Percentiles rank a stretch among this genome's conserved stretches.
These are phyloP conservation scores for Calendula officinalis DNA, from an alignment of 129 eudicot genomes.

Conservation along the genomic window DNA sequence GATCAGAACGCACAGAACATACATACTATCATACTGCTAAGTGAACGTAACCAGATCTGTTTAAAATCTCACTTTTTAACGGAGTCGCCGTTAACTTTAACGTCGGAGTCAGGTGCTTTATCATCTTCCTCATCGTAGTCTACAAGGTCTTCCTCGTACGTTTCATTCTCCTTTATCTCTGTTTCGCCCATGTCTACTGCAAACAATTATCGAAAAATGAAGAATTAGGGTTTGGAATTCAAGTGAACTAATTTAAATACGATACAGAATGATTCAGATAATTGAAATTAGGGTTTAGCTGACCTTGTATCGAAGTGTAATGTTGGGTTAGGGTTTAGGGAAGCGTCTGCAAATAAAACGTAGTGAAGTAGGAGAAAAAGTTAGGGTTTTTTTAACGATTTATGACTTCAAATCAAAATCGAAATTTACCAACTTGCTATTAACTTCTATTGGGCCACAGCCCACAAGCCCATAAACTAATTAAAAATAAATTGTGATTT, in stretches of 20 bases:
- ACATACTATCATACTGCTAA: background rate
- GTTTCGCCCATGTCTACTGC: conserved; percentile 20
- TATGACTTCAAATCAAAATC: too few relatives aligned
- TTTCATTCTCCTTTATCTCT: conserved; percentile 15
- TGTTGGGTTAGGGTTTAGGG: conserved; percentile 11
- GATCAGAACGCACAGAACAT: background rate
- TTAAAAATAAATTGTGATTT: too few relatives aligned
- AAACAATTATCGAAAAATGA: background rate
- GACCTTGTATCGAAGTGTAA: conserved; percentile 16
- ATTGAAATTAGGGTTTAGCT: background rate
- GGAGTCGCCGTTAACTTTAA: conserved; percentile 26
- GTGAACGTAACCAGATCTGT: background rate
- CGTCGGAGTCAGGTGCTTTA: conserved; percentile 26
- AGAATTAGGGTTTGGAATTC: conserved; percentile 8
- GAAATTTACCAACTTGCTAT: too few relatives aligned
- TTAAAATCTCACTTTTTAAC: conserved; percentile 15
- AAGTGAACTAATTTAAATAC: background rate
- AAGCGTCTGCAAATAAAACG: too few relatives aligned
- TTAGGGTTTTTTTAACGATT: too few relatives aligned
- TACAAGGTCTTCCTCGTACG: conserved; percentile 31
- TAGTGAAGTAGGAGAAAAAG: too few relatives aligned
- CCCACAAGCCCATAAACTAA: too few relatives aligned
- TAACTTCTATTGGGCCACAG: too few relatives aligned
- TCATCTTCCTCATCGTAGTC: conserved; percentile 31
- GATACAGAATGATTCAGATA: background rate